phyloP scores from a whole-genome alignment of 768 basidiomycete species.

The Suillus americanus region DNA sequence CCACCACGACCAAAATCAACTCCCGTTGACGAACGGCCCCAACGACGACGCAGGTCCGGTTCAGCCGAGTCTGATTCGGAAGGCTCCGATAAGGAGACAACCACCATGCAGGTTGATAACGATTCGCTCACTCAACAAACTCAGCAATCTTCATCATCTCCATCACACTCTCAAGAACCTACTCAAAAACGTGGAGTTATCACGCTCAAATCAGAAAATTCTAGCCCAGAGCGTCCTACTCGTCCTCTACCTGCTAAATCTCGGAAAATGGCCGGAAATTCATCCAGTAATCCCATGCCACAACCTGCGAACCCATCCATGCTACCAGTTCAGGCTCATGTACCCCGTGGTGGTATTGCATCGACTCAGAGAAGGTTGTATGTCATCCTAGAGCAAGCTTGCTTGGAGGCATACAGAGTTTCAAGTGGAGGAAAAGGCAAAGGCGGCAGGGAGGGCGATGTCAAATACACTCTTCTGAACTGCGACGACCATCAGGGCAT shows the following conservation, averaged over 20 bases:
- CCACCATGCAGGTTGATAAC: constrained; percentile 31
- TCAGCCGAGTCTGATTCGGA: constrained; percentile 32
- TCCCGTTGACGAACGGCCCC: constrained; percentile 59
- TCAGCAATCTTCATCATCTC: constrained; percentile 2
- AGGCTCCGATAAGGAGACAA: constrained; percentile 31
- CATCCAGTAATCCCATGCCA: constrained; percentile 45
- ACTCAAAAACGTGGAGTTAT: constrained; percentile 17
- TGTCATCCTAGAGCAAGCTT: constrained; percentile 92
- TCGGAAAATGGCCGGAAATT: constrained; percentile 48
- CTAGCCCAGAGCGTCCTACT: constrained; percentile 52
- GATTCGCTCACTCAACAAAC: neutral
- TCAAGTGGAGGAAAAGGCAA: constrained; percentile 57
- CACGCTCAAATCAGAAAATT: constrained; percentile 20
- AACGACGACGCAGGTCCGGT: constrained; percentile 45
- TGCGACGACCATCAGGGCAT: constrained; percentile 99
- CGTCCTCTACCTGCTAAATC: constrained; percentile 60
- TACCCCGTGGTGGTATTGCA: constrained; percentile 55
- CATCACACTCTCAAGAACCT: constrained; percentile 12
- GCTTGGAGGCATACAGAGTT: constrained; percentile 92
- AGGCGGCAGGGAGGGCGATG: constrained; percentile 62
- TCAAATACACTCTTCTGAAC: constrained; percentile 95
- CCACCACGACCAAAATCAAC: constrained; percentile 77
- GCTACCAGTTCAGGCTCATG: constrained; percentile 81
- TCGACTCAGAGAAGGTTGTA: constrained; percentile 69
- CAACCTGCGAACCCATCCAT: constrained; percentile 69